Evolutionary conservation across 2,329 filamentous ascomycete genomes (phyloP), one percentile per base, ranked within the genome.

Genomic region (Ceratocystis diversiconidia): DNA sequence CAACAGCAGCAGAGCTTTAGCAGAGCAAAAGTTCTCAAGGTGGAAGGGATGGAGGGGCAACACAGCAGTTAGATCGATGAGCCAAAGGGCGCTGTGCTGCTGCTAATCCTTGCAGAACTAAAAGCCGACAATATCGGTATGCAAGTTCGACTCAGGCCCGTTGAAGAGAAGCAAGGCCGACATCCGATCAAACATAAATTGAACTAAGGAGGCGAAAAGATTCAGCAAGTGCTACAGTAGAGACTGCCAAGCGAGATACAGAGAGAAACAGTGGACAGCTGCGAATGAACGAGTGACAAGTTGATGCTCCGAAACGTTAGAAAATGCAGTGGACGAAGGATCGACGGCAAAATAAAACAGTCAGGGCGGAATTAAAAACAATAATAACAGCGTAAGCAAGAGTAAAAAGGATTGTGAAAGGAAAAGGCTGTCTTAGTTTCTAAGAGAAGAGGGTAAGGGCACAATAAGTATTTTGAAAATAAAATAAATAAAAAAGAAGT

Each of bases 321-420:
- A 30, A 59, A 59, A 59, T 36, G 55, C 55, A 32, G 55, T 59
- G 55, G 12, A 36, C 17, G 55, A 59, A 59, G 28, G 55, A 59
- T 59, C 55, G 55, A 36, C 55, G 8, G 28, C 12, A 19, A 30
- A 61, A 61, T 61, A 41, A 61, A 61, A 61, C 59, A 61, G 43
- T 32, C 12, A 41, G 36, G 32, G 59, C 32, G 19, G 19, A 43
- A 43, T 61, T 41, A 25, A 41, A 41, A 44, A 25, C 43, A 17
- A 44, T 61, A 22, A 25, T n/a, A 43, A 22, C 12, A 25, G 36
- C 32, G 36, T 61, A 43, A 61, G 41, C 30, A 17, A 36, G 28
- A 60, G 19, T 22, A 30, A 59, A 32, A 36, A 59, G 28, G 28
- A 36, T n/a, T 36, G 17, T 36, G 28, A 17, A 30, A 59, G 52